Evolutionary conservation across 2,329 filamentous ascomycete genomes (phyloP).

Genomic region (Ustulina deusta): DNA sequence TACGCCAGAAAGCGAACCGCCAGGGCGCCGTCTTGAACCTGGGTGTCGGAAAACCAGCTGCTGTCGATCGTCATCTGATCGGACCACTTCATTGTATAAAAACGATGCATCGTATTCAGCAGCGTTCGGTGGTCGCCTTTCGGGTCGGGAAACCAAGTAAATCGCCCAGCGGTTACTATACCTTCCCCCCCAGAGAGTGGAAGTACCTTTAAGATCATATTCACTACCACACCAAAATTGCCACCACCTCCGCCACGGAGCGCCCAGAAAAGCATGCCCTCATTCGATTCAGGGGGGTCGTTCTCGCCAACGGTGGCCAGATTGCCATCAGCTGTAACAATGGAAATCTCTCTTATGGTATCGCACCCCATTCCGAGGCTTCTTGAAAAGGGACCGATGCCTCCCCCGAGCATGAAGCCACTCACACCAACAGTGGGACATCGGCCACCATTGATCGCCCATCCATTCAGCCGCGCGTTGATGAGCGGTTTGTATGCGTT

Average conservation of each 20-base stretch:
- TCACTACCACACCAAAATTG: conserved; percentile 55
- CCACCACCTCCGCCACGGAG: conserved; percentile 56
- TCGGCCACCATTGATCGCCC: conserved; percentile 50
- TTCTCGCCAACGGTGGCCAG: conserved; percentile 11
- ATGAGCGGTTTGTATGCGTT: conserved; percentile 51
- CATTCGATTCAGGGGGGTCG: conserved; percentile 38
- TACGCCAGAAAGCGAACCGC: conserved; percentile 38
- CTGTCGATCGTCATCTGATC: conserved; percentile 49
- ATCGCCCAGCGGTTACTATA: conserved; percentile 46
- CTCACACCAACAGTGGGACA: conserved; percentile 38
- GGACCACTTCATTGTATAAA: conserved; percentile 47
- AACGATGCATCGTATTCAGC: conserved; percentile 43
- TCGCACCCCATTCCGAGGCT: conserved; percentile 29
- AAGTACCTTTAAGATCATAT: conserved; percentile 48
- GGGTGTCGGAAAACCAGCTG: conserved; percentile 41
- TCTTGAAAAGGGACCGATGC: conserved; percentile 25
- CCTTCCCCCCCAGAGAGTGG: conserved; percentile 23
- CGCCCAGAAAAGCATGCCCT: conserved; percentile 55
- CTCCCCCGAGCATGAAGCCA: conserved; percentile 21
- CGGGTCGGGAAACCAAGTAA: conserved; percentile 40
- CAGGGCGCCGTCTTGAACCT: not conserved
- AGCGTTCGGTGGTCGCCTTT: conserved; percentile 33
- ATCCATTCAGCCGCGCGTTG: conserved; percentile 40
- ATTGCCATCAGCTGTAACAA: conserved; percentile 9
- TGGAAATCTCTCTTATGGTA: not conserved